Evolutionary conservation across 108 stramenopile species (phyloP).

Genomic region (Stephanodiscus triporus): DNA sequence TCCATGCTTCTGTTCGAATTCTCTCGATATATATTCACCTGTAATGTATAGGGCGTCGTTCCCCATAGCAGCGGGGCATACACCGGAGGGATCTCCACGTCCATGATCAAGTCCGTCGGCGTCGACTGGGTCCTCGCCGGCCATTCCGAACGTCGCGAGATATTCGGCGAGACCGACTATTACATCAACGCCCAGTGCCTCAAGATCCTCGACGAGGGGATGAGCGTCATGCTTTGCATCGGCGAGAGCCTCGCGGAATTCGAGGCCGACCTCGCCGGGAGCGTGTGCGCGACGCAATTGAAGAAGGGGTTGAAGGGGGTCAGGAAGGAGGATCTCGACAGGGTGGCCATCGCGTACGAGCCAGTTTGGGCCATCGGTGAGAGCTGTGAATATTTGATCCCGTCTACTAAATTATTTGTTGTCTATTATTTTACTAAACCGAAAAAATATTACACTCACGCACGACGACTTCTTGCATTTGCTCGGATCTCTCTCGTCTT

Average conservation of each 20-base stretch:
- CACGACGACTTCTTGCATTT: too few relatives aligned
- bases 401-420: too few relatives aligned
- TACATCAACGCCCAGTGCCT: constrained; percentile 60
- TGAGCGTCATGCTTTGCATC: constrained; percentile 74
- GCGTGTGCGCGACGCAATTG: constrained; percentile 66
- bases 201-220: constrained; percentile 46
- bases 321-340: constrained; percentile 36
- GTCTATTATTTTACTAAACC: too few relatives aligned
- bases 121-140: constrained; percentile 68
- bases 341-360: constrained; percentile 91
- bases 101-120: constrained; percentile 69
- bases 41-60: constrained; percentile 52
- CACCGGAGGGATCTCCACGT: constrained; percentile 80
- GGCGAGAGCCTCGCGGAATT: constrained; percentile 73
- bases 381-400: too few relatives aligned
- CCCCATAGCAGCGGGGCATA: constrained; percentile 79
- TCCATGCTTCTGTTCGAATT: constrained; percentile 8
- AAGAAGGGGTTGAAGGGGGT: constrained; percentile 74
- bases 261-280: constrained; percentile 49
- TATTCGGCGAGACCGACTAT: constrained; percentile 63
- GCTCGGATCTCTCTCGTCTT: too few relatives aligned
- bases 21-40: neutral
- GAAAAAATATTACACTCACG: too few relatives aligned
- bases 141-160: constrained; percentile 71
- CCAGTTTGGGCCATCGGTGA: constrained; percentile 99